Conservation (phyloP, 139 green algal genomes). For the Chlamydomonas sphaeroides region DNA sequence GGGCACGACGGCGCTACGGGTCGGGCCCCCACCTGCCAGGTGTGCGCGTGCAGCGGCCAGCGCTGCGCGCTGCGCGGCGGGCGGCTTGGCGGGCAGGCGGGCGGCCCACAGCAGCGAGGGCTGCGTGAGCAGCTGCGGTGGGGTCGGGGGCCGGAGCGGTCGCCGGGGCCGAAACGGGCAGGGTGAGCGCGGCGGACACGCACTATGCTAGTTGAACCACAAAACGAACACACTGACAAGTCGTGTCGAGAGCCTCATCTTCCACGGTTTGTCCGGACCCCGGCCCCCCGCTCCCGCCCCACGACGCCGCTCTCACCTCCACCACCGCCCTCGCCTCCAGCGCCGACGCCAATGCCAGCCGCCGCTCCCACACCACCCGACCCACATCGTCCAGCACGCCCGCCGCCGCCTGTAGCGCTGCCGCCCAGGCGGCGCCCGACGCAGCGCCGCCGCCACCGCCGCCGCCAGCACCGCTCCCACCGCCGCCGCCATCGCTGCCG, state of each 20-base stretch:
- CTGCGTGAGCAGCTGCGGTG: slow-evolving; percentile 2
- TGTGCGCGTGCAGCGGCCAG: not conserved
- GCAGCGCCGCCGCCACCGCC: not conserved
- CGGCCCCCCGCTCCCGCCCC: not conserved
- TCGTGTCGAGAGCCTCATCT: no score
- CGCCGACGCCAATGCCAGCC: not conserved
- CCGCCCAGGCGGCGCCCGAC: not conserved
- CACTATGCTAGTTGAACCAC: no score
- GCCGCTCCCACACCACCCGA: not conserved
- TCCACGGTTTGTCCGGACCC: not conserved
- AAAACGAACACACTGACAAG: no score
- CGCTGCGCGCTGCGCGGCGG: not conserved
- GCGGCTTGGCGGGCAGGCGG: slow-evolving; percentile 20
- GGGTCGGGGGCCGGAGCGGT: no score
- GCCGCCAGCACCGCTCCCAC: not conserved
- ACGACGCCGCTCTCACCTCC: not conserved
- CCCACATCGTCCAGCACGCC: slow-evolving; percentile 23
- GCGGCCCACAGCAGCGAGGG: slow-evolving; percentile 3
- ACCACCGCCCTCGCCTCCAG: not conserved
- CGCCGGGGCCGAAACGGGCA: not conserved
- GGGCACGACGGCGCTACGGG: not conserved
- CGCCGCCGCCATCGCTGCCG: not conserved
- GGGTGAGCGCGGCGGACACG: not conserved
- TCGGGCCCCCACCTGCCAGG: slow-evolving; percentile 3
- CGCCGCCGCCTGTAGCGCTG: slow-evolving; percentile 1